A percentile compares a stretch with the other conserved stretches of the same genome.
Evolutionary conservation across 345 rosid genomes (phyloP).

Genomic region (Lumnitzera racemosa): DNA sequence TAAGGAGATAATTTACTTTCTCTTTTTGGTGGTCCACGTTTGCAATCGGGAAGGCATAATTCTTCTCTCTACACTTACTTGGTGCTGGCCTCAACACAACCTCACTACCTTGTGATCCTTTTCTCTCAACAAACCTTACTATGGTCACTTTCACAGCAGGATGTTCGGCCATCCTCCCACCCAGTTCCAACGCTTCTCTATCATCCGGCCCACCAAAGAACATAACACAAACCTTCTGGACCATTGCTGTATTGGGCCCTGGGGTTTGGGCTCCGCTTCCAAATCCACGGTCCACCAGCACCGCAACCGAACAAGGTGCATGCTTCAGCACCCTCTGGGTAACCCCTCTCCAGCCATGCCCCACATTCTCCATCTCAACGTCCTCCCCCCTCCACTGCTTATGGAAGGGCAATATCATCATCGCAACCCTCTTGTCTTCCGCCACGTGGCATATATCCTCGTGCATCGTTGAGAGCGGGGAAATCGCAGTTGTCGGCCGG

Average conservation of each 20-base stretch:
- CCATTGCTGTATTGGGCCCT: constrained; percentile 9
- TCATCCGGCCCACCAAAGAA: constrained; percentile 86
- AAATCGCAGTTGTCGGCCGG: constrained; percentile 55
- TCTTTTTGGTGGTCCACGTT: constrained; percentile 37
- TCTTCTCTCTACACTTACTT: constrained; percentile 28
- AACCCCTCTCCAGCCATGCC: constrained; percentile 76
- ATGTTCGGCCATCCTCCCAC: constrained; percentile 73
- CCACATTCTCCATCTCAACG: constrained; percentile 42
- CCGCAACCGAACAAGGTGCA: constrained; percentile 69
- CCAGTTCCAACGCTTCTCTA: constrained; percentile 64
- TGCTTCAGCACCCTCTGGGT: constrained; percentile 60
- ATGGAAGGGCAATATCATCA: constrained; percentile 72
- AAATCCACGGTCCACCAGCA: constrained; percentile 80
- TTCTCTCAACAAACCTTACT: constrained; percentile 36
- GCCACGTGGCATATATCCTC: constrained; percentile 87
- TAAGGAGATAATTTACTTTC: constrained; percentile 20
- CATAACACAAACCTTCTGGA: constrained; percentile 45
- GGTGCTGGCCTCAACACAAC: constrained; percentile 30
- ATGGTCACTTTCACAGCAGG: constrained; percentile 51
- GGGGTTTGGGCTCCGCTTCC: constrained; percentile 30
- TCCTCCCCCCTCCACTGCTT: constrained; percentile 52
- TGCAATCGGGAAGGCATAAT: constrained; percentile 49
- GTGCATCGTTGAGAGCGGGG: constrained; percentile 58
- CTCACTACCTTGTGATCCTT: constrained; percentile 15
- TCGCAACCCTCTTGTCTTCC: constrained; percentile 43